Conservation (phyloP, 345 rosid genomes). For the Odontarrhena argentea region DNA sequence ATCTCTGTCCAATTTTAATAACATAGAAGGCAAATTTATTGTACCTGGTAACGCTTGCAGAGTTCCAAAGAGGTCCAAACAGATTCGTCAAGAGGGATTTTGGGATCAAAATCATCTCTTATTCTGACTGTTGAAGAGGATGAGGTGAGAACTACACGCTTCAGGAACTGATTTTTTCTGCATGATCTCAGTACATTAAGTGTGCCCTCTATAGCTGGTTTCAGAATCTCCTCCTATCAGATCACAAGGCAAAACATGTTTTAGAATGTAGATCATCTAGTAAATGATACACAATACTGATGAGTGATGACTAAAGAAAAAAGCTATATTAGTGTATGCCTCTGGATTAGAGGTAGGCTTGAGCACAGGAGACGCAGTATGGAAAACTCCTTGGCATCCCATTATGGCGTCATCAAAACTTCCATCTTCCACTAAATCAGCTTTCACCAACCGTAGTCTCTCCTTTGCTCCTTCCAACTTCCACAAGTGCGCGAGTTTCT, state of each 20-base stretch:
- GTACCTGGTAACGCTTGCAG: constrained; percentile 70
- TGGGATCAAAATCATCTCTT: constrained; percentile 67
- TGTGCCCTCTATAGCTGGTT: constrained; percentile 83
- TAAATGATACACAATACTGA: not conserved
- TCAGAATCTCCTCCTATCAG: constrained; percentile 70
- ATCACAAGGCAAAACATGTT: constrained; percentile 9
- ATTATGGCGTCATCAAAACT: constrained; percentile 79
- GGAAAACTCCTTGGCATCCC: constrained; percentile 91
- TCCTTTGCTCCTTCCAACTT: constrained; percentile 79
- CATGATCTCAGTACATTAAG: constrained; percentile 85
- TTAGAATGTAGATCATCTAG: not conserved
- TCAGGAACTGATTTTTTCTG: constrained; percentile 58
- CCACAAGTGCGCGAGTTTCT: constrained; percentile 78
- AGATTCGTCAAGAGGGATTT: constrained; percentile 74
- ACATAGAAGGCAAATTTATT: not conserved
- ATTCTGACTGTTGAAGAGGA: constrained; percentile 79
- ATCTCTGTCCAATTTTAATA: not conserved
- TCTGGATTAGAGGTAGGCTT: constrained; percentile 77
- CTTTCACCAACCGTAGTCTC: constrained; percentile 74
- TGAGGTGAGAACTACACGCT: constrained; percentile 83
- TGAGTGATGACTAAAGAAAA: not conserved
- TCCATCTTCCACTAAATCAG: constrained; percentile 69
- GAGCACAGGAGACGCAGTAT: constrained; percentile 88
- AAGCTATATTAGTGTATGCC: constrained; percentile 43
- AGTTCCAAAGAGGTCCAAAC: constrained; percentile 81